These are phyloP conservation scores for carrot (Daucus carota) DNA, from an alignment of 129 eudicot genomes.

Conservation along the genomic window DH1_v3.0 NC_030382.2:36711501-36712000, in stretches of 20 bases:
- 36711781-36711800: slow-evolving; percentile 95
- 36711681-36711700: too few relatives aligned
- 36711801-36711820: slow-evolving; percentile 98
- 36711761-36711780: slow-evolving; percentile 89
- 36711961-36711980: slow-evolving; percentile 65
- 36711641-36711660: too few relatives aligned
- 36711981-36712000: slow-evolving; percentile 68
- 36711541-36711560: slow-evolving; percentile 99
- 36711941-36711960: slow-evolving; percentile 66
- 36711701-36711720: too few relatives aligned
- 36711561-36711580: slow-evolving; percentile 26
- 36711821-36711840: neutral
- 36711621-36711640: neutral
- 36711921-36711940: slow-evolving; percentile 31
- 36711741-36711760: slow-evolving; percentile 90
- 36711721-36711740: neutral
- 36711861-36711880: neutral
- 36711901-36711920: neutral
- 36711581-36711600: neutral
- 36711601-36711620: neutral
- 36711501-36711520: slow-evolving; percentile 86
- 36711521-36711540: slow-evolving; percentile 84
- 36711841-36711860: neutral
- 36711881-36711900: neutral
- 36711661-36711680: too few relatives aligned